A percentile compares a stretch with the other conserved stretches of the same genome.
Conservation (phyloP, 1,139 yeast genomes). For the Casaregolazyma lundiana region DNA sequence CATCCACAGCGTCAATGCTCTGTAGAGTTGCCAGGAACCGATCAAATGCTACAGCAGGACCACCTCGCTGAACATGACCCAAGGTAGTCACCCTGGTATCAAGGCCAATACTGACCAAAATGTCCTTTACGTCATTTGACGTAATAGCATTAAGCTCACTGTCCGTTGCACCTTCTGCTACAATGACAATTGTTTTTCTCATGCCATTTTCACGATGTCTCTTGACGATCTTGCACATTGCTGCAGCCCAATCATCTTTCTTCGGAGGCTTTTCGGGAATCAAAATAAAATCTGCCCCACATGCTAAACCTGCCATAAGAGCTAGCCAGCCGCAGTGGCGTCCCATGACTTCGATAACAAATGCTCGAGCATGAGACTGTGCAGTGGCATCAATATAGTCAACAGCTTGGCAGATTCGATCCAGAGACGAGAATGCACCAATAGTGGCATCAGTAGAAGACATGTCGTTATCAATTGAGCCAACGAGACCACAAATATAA, state of each 20-base stretch:
- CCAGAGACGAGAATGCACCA: conserved; percentile 92
- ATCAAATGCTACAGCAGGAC: conserved; percentile 93
- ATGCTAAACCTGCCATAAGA: conserved; percentile 90
- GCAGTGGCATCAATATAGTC: conserved; percentile 98
- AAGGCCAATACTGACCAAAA: conserved; percentile 73
- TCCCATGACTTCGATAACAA: conserved; percentile 98
- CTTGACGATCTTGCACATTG: conserved; percentile 53
- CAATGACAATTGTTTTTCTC: conserved; percentile 91
- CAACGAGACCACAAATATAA: conserved; percentile 91
- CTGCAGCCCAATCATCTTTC: conserved; percentile 64
- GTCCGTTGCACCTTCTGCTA: conserved; percentile 96
- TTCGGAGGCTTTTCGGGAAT: conserved; percentile 87
- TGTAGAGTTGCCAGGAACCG: conserved; percentile 87
- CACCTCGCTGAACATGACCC: conserved; percentile 98
- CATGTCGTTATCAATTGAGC: conserved; percentile 97
- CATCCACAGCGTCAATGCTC: conserved; percentile 96
- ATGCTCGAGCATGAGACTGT: conserved; percentile 93
- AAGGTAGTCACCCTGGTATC: conserved; percentile 93
- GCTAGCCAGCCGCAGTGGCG: conserved; percentile 99
- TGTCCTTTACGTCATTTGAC: conserved; percentile 72
- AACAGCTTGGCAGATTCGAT: conserved; percentile 86
- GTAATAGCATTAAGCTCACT: conserved; percentile 75
- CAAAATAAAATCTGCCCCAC: conserved; percentile 90
- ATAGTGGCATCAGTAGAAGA: conserved; percentile 93
- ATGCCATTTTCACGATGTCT: conserved; percentile 85